These are phyloP conservation scores for Annulohypoxylon moriforme DNA, from an alignment of 495 filamentous ascomycete species.

Conservation along the genomic window DNA sequence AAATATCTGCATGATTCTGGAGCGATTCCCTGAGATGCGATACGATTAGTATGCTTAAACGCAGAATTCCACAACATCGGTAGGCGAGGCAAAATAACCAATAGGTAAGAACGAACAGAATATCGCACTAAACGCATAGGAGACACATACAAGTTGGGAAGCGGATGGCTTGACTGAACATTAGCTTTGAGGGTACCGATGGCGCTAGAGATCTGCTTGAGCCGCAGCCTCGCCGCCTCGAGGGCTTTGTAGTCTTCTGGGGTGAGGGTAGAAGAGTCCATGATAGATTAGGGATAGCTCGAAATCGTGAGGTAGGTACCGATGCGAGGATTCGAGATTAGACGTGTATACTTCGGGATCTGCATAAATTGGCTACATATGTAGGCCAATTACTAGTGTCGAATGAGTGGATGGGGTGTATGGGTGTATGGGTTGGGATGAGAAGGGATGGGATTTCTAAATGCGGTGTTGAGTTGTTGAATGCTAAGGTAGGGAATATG, in stretches of 20 bases:
- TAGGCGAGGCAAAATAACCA: neutral
- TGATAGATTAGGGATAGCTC: conserved; percentile 34
- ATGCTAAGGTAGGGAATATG: neutral
- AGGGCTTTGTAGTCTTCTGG: conserved; percentile 76
- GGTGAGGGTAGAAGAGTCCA: conserved; percentile 61
- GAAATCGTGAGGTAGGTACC: neutral
- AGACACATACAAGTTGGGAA: conserved; percentile 51
- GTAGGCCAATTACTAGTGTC: neutral
- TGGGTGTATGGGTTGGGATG: neutral
- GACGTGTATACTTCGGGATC: neutral
- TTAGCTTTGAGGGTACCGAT: conserved; percentile 68
- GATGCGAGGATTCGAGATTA: neutral
- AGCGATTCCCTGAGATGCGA: conserved; percentile 68
- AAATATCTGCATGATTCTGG: conserved; percentile 72
- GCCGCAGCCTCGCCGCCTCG: conserved; percentile 78
- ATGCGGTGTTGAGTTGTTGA: conserved; percentile 22
- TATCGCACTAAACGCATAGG: neutral
- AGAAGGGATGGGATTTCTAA: conserved; percentile 37
- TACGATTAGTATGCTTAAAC: neutral
- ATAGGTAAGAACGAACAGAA: neutral
- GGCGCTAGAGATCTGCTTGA: conserved; percentile 74
- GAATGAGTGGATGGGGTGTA: neutral
- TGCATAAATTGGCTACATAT: conserved; percentile 13
- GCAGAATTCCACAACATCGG: neutral
- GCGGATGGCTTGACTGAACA: conserved; percentile 49